Base-by-base conservation (phyloP, 2,329 filamentous ascomycete genomes). In the Verticillium nubilum region DNA sequence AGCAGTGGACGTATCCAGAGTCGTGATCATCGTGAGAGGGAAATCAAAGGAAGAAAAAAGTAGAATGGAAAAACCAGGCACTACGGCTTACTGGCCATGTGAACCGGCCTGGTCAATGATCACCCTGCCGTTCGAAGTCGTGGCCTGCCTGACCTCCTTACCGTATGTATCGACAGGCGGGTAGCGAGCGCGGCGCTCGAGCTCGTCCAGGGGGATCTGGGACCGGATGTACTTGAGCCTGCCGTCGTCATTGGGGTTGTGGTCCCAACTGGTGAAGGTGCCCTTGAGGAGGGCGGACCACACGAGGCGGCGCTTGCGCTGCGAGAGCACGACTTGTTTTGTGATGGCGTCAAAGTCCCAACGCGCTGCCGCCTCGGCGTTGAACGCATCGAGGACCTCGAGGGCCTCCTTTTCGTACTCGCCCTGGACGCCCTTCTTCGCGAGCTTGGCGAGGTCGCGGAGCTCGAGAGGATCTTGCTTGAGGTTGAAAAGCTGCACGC, bases 261-360 rank as follows among this genome's bases (percentile, higher is more conserved):
- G 90, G 74, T 97, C 93, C 93, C 93, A 97, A 70, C 86, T 84
- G 42, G 90, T 89, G 66, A 91, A 92, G 35, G 79, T 79, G 59
- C 92, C 93, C 72, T 87, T 76, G 70, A 86, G 90, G 64, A 97
- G 80, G 0, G 93, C 91, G 47, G 84, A 84, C 87, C 91, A 96
- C 27, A 92, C 89, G 9, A 96, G 76, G 56, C 88, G 84, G 15
- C 93, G 85, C 69, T 88, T 87, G 50, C 92, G 87, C 78, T 97
- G 93, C 52, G 89, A 92, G 42, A 80, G 75, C 9, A 96, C 74
- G 1, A 95, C 91, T 58, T 90, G 82, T 58, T 85, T 74, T 5
- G 90, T 92, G 67, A 97, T 94, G 63, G 79, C 77, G 50, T 88
- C 80, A 70, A 97, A 89, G 70, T 97, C 84, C 93, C 93, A 97